Base-by-base conservation (phyloP, 345 rosid species). In the Linum trigynum region DNA sequence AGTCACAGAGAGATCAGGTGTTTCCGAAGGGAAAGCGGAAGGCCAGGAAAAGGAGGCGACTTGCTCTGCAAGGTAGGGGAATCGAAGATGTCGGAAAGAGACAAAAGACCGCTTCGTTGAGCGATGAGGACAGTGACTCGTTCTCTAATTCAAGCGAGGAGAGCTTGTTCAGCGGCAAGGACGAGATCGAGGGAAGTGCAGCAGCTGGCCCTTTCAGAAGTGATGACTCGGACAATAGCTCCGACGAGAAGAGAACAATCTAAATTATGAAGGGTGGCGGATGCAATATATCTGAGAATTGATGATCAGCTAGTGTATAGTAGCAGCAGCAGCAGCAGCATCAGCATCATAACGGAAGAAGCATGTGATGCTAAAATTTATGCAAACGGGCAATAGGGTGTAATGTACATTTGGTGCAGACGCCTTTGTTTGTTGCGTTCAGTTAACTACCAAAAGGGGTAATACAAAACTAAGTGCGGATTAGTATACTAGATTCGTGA, bases 21-120 rank as follows among this genome's bases (percentile, higher is more conserved):
- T 85, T 83, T 71, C 98, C 97, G 5, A 91, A 91, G 85, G 99
- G 96, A 41, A 95, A 95, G 77, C 75, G 96, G 50, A 85, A 89
- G 70, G 95, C 92, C 45, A 85, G 96, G 78, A 88, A 87, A 77
- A 72, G 99, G 38, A 78, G 96, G 76, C 83, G 87, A 38, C 72
- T 87, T 66, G 81, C 87, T 64, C 76, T 89, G 61, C 92, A 87
- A 80, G 96, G 97, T 60, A 85, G 86, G 79, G 86, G 84, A 71
- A 68, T 89, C 57, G 87, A 87, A 73, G 89, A 85, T 74, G 71
- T 81, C 59, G 78, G 82, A 67, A 86, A 83, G 72, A 80, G 81
- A 67, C 79, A 76, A 75, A 85, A 81, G 72, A 72, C 76, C 42
- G 83, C 80, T 73, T 50, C 63, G 63, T 62, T 68, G 59, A 71